phyloP scores from a whole-genome alignment of 306 rosid genomes.

The Sicyos baderoa region DNA sequence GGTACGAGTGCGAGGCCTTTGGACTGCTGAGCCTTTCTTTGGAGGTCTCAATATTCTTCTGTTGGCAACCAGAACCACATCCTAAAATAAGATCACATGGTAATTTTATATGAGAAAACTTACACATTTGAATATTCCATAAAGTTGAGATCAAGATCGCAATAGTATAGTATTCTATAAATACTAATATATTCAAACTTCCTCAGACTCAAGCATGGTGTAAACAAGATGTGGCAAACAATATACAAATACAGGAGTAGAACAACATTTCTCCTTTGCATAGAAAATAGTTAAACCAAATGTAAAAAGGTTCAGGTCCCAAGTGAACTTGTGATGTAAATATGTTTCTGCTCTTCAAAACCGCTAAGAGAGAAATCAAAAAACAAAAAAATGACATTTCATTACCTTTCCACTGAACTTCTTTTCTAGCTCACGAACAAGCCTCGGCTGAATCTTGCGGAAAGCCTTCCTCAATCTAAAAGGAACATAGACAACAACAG shows the following conservation, averaged over 20 bases:
- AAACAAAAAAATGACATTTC: neutral
- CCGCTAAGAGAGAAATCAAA: neutral
- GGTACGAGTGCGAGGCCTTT: slow-evolving; percentile 64
- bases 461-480: slow-evolving; percentile 59
- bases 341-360: too few species aligned
- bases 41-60: slow-evolving; percentile 65
- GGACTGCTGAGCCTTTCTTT: slow-evolving; percentile 74
- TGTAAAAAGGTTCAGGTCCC: neutral
- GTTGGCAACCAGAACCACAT: slow-evolving; percentile 57
- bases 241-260: neutral
- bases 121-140: too few species aligned
- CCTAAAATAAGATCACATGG: slow-evolving; percentile 26
- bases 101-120: neutral
- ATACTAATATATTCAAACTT: neutral
- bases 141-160: too few species aligned
- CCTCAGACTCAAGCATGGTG: neutral
- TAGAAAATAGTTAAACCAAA: neutral
- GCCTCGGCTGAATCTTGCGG: slow-evolving; percentile 60
- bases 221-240: neutral
- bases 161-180: neutral
- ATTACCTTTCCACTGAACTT: slow-evolving; percentile 70
- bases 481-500: slow-evolving; percentile 60
- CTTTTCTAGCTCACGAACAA: slow-evolving; percentile 63
- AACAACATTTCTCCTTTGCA: neutral
- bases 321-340: neutral